Conservation (phyloP, 192 early-diverging fungal species). For the Dissophora ornata region DNA sequence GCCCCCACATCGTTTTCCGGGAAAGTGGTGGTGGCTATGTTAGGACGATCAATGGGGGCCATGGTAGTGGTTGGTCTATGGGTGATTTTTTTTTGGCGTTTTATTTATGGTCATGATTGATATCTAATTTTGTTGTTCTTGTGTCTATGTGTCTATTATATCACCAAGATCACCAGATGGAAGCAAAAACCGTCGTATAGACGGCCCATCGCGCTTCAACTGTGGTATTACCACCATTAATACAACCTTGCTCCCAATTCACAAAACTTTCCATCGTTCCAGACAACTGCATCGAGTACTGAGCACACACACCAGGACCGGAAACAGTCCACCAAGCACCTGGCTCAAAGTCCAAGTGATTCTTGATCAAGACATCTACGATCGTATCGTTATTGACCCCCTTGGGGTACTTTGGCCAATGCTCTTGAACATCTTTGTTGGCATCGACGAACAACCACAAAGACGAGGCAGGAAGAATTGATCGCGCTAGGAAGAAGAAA, state of each 20-base stretch:
- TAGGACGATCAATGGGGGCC: no score
- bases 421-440: slow-evolving; percentile 15
- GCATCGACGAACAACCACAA: slow-evolving; percentile 25
- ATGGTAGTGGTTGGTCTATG: no score
- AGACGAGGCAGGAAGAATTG: slow-evolving; percentile 27
- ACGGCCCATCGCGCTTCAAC: slow-evolving; percentile 3
- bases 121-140: no score
- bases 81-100: no score
- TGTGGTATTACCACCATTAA: slow-evolving; percentile 28
- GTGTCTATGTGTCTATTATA: not conserved
- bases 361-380: slow-evolving; percentile 27
- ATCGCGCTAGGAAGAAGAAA: slow-evolving; percentile 15
- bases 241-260: slow-evolving; percentile 27
- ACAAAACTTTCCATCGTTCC: no score
- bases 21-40: no score
- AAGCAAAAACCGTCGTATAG: slow-evolving; percentile 9
- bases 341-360: slow-evolving; percentile 27
- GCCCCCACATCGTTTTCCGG: no score
- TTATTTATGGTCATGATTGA: no score
- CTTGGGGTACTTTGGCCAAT: slow-evolving; percentile 14
- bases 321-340: slow-evolving; percentile 46
- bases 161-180: not conserved
- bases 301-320: no score
- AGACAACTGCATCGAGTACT: no score
- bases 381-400: slow-evolving; percentile 2